Base-by-base conservation (phyloP, 106 monocot genomes). In the Amphibolis antarctica region DNA sequence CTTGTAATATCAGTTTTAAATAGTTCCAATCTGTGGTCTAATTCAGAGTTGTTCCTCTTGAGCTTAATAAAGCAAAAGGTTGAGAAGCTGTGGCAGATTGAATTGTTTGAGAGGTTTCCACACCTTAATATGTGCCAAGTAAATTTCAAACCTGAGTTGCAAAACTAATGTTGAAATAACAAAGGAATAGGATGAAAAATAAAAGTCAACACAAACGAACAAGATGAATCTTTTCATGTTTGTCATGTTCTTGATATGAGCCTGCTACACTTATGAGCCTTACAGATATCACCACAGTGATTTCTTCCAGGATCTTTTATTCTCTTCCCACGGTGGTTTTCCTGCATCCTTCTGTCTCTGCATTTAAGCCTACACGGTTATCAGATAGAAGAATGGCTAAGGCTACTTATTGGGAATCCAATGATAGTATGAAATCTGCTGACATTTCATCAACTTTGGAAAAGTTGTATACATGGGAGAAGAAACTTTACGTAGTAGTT, bases 401-500 rank as follows among this genome's bases (percentile, higher is more conserved):
- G 25, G 19, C 45, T 63, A 63, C 15, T 25, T 46, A 31, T 28
- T 23, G 5, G 14, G 24, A 20, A 43, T 63, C 44, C 10, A 26
- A n/a, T n/a, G n/a, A 1, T 14, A 28, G 46, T 46, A 63, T 63
- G 63, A 63, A 63, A 17, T 63, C 19, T 12, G 24, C 46, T 50
- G 64, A 30, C 62, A 82, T 88, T 12, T 93, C 86, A 30, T 57
- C 79, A 47, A 88, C 79, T 46, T 59, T 88, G 75, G 88, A 88
- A 24, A 88, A 78, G 62, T 77, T 93, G 55, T 78, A 71, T 60
- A 66, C 72, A 21, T 92, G 92, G 92, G 92, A 92, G 75, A 87
- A 80, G 70, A 92, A 82, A 71, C 87, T 92, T 17, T 93, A 75
- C 51, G 72, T 78, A 69, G 78, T 85, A 77, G 80, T 93, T 53